Evolutionary conservation across 140 eudicot genomes (phyloP).

Genomic region (Cichorium intybus): DNA sequence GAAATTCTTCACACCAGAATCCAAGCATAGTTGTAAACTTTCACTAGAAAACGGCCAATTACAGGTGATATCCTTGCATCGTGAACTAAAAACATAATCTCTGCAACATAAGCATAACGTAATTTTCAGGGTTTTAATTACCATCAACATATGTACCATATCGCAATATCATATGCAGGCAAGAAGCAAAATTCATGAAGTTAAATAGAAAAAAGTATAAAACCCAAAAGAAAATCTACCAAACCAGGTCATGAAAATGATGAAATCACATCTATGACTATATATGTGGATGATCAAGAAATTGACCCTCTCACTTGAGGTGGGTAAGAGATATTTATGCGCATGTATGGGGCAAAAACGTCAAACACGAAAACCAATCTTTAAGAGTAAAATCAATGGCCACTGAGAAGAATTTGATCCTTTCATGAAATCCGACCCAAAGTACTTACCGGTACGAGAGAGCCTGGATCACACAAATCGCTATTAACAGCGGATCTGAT

Average conservation of each 20-base stretch:
- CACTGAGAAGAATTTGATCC: conserved; percentile 16
- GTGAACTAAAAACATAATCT: conserved; percentile 60
- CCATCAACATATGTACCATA: conserved; percentile 19
- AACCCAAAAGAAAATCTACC: conserved; percentile 5
- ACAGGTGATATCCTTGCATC: conserved; percentile 61
- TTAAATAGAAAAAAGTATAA: neutral
- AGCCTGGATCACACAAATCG: conserved; percentile 34
- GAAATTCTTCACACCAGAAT: conserved; percentile 67
- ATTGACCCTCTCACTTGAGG: conserved; percentile 8
- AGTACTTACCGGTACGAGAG: conserved; percentile 20
- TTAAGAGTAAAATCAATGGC: conserved; percentile 15
- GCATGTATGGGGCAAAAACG: conserved; percentile 16
- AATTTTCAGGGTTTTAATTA: too few species aligned
- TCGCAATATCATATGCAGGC: conserved; percentile 17
- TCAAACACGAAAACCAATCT: conserved; percentile 9
- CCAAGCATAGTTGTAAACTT: conserved; percentile 68
- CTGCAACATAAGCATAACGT: too few species aligned
- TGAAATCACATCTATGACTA: conserved; percentile 26
- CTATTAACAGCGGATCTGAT: conserved; percentile 46
- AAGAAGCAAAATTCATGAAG: conserved; percentile 5
- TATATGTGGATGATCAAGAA: conserved; percentile 5
- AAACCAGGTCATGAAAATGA: conserved; percentile 27
- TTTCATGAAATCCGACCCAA: conserved; percentile 34
- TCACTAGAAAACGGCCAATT: conserved; percentile 84
- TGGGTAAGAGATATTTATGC: conserved; percentile 15